Base-by-base conservation (phyloP, 257 asterid species). In the Fraxinus anomala region DNA sequence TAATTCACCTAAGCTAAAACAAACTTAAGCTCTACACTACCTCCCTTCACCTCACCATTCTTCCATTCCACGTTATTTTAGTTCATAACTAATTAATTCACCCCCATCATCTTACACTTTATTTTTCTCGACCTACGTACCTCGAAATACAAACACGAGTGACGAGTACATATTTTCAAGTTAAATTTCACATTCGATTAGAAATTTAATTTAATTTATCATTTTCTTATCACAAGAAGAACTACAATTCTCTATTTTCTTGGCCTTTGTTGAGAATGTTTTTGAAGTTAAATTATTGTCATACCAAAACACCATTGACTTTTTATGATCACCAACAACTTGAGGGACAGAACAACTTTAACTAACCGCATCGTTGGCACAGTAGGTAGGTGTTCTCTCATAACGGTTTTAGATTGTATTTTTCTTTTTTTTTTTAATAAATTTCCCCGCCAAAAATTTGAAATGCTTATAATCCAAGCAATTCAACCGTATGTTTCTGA, bases 371-470 rank as follows among this genome's bases (percentile, higher is more conserved):
- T 3, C 23, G 51, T 76, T 68, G 74, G 78, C 83, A 61, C 68
- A 61, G 68, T 61, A 61, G 68, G 33, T 61, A 61, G 33, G 33
- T 21, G 31, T 24, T 10, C 24, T 61, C 14, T 61, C 68, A 2
- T 61, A 61, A 61, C 68, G 33, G 68, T 61, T 61, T 23, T 54
- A 23, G 14, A 9, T 23, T 2, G 19, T 17, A 61, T 61, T 23
- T 9, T 19, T 0, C 1, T 6, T 6, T 21, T 59, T 6, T n/a
- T 3, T 61, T 21, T n/a, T n/a, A 5, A 59, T 59, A 23, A 61
- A 16, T 23, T 61, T 85, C 82, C 70, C 85, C 82, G 85, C 88
- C 82, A 80, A 80, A 76, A 80, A 74, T 77, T 86, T 69, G 77
- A 86, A 85, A 76, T 70, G 85, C 83, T 81, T 86, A 31, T 65